A percentile compares a stretch with the other conserved stretches of the same genome.
phyloP scores from a whole-genome alignment of 805 yeast genomes.

The Metschnikowia arizonensis region DNA sequence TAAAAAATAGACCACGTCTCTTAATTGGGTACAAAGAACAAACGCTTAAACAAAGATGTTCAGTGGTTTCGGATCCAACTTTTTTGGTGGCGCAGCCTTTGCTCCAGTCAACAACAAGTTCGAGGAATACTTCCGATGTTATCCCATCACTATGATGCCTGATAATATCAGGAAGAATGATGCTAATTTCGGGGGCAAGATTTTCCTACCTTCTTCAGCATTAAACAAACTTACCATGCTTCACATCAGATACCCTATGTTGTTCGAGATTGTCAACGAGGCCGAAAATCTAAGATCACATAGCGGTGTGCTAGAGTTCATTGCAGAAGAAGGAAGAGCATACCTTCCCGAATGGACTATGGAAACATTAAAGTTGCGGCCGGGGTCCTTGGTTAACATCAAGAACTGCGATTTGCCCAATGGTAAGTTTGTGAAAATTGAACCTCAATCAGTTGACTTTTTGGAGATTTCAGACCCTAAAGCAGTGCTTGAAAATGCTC shows the following conservation, averaged over 20 bases:
- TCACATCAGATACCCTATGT: constrained; percentile 94
- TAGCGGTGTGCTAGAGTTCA: constrained; percentile 93
- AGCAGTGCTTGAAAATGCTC: constrained; percentile 90
- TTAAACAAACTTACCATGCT: constrained; percentile 83
- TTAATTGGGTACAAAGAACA: background rate
- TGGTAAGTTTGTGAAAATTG: constrained; percentile 86
- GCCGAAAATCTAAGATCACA: constrained; percentile 61
- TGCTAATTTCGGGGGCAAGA: constrained; percentile 92
- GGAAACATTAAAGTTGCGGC: constrained; percentile 62
- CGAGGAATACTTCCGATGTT: constrained; percentile 87
- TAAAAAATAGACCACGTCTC: background rate
- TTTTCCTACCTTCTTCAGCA: constrained; percentile 91
- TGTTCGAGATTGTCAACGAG: constrained; percentile 74
- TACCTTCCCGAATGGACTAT: constrained; percentile 98
- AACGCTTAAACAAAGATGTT: constrained; percentile 27
- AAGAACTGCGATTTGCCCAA: constrained; percentile 74
- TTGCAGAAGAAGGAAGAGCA: constrained; percentile 95
- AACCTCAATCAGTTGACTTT: constrained; percentile 93
- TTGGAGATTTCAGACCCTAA: constrained; percentile 92
- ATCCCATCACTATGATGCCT: constrained; percentile 88
- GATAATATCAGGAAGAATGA: constrained; percentile 66
- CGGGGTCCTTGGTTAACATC: constrained; percentile 79
- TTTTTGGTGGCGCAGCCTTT: constrained; percentile 34
- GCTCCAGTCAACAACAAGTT: constrained; percentile 43
- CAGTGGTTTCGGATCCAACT: constrained; percentile 38